Conservation (phyloP, 1,139 yeast genomes). For the Zygoascus meyerae region DNA sequence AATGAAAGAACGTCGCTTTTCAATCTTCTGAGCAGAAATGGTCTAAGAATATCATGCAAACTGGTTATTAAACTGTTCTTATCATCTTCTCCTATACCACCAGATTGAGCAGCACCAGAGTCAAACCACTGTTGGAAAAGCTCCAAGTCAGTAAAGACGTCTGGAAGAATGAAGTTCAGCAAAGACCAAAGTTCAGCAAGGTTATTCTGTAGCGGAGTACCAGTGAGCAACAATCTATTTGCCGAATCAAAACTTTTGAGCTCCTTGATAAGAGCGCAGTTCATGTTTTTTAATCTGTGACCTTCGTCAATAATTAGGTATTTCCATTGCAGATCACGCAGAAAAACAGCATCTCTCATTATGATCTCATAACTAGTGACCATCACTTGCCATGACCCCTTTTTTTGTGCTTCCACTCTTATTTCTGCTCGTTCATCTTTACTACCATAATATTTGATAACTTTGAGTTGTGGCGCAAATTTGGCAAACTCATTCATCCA, state of each 20-base stretch:
- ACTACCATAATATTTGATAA: conserved; percentile 58
- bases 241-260: conserved; percentile 55
- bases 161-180: conserved; percentile 83
- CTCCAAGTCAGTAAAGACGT: conserved; percentile 82
- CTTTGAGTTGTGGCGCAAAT: conserved; percentile 65
- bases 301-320: conserved; percentile 95
- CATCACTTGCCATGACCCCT: conserved; percentile 42
- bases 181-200: conserved; percentile 86
- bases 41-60: conserved; percentile 80
- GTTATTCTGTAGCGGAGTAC: conserved; percentile 91
- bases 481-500: conserved; percentile 69
- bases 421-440: conserved; percentile 25
- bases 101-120: conserved; percentile 45
- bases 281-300: conserved; percentile 78
- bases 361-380: conserved; percentile 81
- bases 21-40: conserved; percentile 76
- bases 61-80: conserved; percentile 61
- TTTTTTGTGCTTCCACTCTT: conserved; percentile 17
- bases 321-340: conserved; percentile 61
- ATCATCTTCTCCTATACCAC: conserved; percentile 50
- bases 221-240: conserved; percentile 75
- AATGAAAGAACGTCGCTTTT: conserved; percentile 63
- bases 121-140: conserved; percentile 93
- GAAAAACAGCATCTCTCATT: conserved; percentile 54
- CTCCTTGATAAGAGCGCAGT: conserved; percentile 65